Conservation (phyloP, 2,329 filamentous ascomycete species). For the Dactylellina sp. region DNA sequence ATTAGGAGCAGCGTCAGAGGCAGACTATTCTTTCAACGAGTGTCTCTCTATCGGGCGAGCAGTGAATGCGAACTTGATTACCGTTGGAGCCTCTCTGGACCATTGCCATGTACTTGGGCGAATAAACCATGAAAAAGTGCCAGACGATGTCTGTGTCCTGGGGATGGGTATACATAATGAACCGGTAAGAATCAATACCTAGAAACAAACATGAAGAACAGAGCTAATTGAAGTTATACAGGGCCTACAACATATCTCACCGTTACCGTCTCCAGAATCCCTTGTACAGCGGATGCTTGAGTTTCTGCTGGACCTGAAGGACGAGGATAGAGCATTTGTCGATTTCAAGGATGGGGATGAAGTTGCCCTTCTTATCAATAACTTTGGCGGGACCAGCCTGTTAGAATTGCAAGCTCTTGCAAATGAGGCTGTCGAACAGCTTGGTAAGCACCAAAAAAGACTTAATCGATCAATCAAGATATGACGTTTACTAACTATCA, state of each 20-base stretch:
- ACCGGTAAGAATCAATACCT: conserved; percentile 64
- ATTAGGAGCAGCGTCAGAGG: conserved; percentile 45
- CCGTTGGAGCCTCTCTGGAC: conserved; percentile 68
- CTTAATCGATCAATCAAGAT: not conserved
- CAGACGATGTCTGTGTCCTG: conserved; percentile 67
- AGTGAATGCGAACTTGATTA: conserved; percentile 68
- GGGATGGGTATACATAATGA: conserved; percentile 86
- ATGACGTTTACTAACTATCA: conserved; percentile 10
- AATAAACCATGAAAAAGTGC: conserved; percentile 66
- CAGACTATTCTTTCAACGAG: conserved; percentile 41
- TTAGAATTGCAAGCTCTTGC: conserved; percentile 80
- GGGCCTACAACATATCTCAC: conserved; percentile 67
- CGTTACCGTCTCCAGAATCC: conserved; percentile 68
- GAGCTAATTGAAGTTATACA: conserved; percentile 10
- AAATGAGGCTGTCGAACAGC: conserved; percentile 74
- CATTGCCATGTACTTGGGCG: conserved; percentile 71
- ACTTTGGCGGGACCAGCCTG: conserved; percentile 78
- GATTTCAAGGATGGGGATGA: conserved; percentile 72
- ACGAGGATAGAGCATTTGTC: conserved; percentile 78
- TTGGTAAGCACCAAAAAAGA: conserved; percentile 62
- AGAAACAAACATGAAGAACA: conserved; percentile 38
- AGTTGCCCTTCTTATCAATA: conserved; percentile 78
- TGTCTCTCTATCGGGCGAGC: conserved; percentile 62
- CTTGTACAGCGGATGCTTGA: conserved; percentile 75
- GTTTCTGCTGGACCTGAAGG: conserved; percentile 73